Base-by-base conservation (phyloP, 1,284 basidiomycete species). In the Irpex rosettiformis region DNA sequence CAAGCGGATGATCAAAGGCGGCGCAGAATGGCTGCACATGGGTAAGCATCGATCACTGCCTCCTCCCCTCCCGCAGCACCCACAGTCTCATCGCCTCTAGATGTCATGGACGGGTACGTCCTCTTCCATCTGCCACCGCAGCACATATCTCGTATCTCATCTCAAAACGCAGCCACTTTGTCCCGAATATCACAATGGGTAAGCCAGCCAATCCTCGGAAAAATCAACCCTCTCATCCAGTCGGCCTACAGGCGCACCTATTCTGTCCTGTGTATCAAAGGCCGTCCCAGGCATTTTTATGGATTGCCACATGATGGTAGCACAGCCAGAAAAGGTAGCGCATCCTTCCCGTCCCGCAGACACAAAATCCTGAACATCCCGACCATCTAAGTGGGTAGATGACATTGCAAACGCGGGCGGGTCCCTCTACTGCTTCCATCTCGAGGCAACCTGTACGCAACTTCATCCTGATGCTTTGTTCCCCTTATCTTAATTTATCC, bases 281-380 rank as follows among this genome's bases (percentile, higher is more conserved):
- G 85, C 88, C 51, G 84, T 98, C 21, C 95, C 96, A 4, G 91
- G 88, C 58, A 96, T 98, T 65, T 99, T 96, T 77, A 99, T 99
- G 96, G 97, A 99, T 75, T 98, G 96, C 76, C 97, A 99, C 77
- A 99, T 99, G 97, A 99, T 99, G 97, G 97, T 99, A 16, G 76
- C 95, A 0, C 81, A 98, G 62, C 97, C 97, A 2, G 91, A 91
- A 67, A 88, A 90, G 81, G 95, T 93, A 67, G 22, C 51, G n/a
- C 33, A 25, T n/a, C 21, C 43, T 11, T 55, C 42, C 16, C 54
- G 8, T 13, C 43, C 53, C 16, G 42, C 7, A 47, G 22, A 54
- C 11, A 27, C 21, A 29, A 45, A 29, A 33, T 16, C 48, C 29
- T 28, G 22, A 45, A 28, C 16, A 51, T 48, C 52, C 21, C 33